These are phyloP conservation scores for Oxytropis ochrocephala DNA, from an alignment of 306 rosid genomes.

Conservation along the genomic window DNA sequence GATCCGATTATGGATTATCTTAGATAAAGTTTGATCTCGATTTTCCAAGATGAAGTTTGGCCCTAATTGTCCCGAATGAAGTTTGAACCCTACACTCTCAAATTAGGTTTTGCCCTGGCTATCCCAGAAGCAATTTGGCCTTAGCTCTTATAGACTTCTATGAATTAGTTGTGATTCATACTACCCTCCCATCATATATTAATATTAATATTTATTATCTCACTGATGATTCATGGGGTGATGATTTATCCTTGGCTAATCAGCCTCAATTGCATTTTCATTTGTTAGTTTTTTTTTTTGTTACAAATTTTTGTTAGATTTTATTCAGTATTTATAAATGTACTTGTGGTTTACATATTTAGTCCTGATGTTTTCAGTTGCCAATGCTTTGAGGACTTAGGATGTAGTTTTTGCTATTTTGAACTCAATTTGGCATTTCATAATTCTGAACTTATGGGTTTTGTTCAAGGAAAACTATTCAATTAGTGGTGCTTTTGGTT, in stretches of 20 bases:
- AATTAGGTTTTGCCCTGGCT: background rate
- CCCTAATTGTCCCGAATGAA: background rate
- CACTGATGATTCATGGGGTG: background rate
- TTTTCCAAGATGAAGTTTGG: background rate
- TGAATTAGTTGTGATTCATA: background rate
- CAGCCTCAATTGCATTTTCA: background rate
- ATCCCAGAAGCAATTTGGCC: background rate
- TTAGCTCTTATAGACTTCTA: background rate
- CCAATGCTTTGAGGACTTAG: conserved; percentile 6
- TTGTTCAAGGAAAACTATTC: background rate
- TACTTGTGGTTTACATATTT: conserved; percentile 3
- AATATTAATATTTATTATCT: background rate
- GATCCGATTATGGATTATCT: background rate
- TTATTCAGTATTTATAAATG: background rate
- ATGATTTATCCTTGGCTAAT: background rate
- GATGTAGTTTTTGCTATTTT: background rate
- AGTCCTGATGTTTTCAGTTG: background rate
- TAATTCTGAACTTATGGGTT: background rate
- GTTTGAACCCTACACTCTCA: background rate
- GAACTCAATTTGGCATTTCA: conserved; percentile 1
- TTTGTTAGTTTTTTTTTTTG: background rate
- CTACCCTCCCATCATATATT: background rate
- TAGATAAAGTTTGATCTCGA: background rate
- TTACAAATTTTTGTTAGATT: background rate
- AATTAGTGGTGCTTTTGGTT: background rate